Conservation (phyloP, 2,329 filamentous ascomycete genomes). For the Aureobasidium sp. region DNA sequence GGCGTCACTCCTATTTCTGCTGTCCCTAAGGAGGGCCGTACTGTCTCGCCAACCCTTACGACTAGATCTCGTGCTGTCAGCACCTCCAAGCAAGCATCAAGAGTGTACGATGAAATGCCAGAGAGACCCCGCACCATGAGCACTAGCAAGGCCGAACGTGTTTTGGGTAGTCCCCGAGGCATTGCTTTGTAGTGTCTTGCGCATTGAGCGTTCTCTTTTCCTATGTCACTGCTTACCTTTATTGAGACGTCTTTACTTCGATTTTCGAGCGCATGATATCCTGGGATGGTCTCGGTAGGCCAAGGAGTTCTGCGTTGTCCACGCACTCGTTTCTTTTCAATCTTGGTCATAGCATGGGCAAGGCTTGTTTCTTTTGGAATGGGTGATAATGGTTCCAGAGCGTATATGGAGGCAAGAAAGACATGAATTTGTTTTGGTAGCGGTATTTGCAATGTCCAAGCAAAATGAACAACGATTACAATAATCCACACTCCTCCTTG, state of each 20-base stretch:
- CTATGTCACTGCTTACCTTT: not conserved
- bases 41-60: constrained; percentile 1
- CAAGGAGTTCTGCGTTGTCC: not conserved
- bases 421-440: constrained; percentile 1
- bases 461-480: not conserved
- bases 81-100: not conserved
- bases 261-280: constrained; percentile 10
- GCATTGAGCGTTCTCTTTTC: not conserved
- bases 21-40: constrained; percentile 27
- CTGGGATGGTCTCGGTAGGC: not conserved
- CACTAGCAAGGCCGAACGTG: constrained; percentile 11
- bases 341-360: not conserved
- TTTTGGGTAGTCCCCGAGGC: constrained; percentile 13
- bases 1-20: constrained; percentile 30
- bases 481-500: too few relatives aligned
- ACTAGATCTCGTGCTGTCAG: constrained; percentile 9
- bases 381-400: not conserved
- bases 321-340: not conserved
- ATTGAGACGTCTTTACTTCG: not conserved
- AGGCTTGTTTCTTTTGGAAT: not conserved
- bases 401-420: not conserved
- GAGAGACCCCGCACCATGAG: constrained; percentile 5
- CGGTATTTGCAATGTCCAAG: not conserved
- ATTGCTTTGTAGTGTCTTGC: not conserved
- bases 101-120: not conserved